phyloP scores from a whole-genome alignment of 23 red algal species.

The Gracilaria domingensis region DNA sequence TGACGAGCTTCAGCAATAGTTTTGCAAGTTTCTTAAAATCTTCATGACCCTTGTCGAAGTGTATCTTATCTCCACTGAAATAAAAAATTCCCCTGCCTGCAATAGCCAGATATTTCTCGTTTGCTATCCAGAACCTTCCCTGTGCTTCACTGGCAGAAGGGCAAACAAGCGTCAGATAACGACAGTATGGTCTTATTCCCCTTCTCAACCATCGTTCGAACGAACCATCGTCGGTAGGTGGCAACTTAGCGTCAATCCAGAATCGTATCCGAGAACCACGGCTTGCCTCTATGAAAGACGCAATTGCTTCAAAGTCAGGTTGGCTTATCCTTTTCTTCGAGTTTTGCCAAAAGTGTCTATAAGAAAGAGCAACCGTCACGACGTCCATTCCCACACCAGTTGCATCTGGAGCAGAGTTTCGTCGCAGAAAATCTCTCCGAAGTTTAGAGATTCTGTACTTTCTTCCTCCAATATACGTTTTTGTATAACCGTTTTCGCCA shows the following conservation, averaged over 20 bases:
- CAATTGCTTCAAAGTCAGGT: neutral
- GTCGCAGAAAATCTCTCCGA: neutral
- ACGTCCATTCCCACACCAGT: neutral
- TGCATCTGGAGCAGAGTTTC: neutral
- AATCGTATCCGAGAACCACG: neutral
- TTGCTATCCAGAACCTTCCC: conserved; percentile 13
- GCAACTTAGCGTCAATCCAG: conserved; percentile 25
- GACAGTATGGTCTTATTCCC: neutral
- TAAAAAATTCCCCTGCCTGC: conserved; percentile 1
- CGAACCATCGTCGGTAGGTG: neutral
- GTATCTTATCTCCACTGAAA: neutral
- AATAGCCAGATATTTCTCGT: conserved; percentile 14
- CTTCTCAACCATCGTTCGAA: conserved; percentile 25
- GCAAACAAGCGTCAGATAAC: conserved; percentile 27
- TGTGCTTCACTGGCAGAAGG: neutral
- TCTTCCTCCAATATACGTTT: neutral
- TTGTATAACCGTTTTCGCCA: conserved; percentile 26
- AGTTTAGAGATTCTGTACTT: neutral
- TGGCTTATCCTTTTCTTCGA: neutral
- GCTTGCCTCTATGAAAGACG: neutral
- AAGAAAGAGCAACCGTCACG: conserved; percentile 14
- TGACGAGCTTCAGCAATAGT: neutral
- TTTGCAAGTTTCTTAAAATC: neutral
- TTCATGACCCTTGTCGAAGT: neutral
- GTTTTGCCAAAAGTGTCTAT: neutral